phyloP scores from a whole-genome alignment of 2,329 filamentous ascomycete species.

The Karstenula rhodostoma region DNA sequence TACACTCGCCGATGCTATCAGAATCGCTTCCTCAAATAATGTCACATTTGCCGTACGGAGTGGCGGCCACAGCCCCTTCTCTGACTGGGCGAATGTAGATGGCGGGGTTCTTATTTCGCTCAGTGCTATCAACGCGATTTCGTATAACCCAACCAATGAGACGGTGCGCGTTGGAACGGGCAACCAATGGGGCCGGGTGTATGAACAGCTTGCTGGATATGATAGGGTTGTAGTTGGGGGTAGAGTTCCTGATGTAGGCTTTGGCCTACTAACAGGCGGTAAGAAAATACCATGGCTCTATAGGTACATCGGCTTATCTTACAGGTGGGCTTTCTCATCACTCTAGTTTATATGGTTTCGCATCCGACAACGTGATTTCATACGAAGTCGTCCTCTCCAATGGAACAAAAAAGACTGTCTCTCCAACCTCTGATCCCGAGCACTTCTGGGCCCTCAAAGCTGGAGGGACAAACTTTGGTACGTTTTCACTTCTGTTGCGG shows the following conservation, averaged over 20 bases:
- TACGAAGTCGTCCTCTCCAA: slow-evolving; percentile 45
- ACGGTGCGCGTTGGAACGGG: slow-evolving; percentile 14
- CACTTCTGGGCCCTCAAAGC: slow-evolving; percentile 43
- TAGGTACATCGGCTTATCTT: slow-evolving; percentile 21
- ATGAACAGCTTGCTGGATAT: slow-evolving; percentile 3
- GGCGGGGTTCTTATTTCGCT: slow-evolving; percentile 12
- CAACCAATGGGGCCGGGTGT: slow-evolving; percentile 25
- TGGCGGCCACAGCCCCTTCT: slow-evolving; percentile 47
- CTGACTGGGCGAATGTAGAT: slow-evolving; percentile 19
- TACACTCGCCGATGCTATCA: not conserved
- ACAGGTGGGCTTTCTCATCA: slow-evolving; percentile 52
- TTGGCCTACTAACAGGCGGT: slow-evolving; percentile 35
- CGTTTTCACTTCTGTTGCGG: too few relatives aligned
- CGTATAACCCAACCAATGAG: not conserved
- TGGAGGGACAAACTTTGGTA: slow-evolving; percentile 27
- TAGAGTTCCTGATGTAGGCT: slow-evolving; percentile 19
- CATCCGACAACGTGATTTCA: slow-evolving; percentile 48
- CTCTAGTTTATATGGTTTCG: slow-evolving; percentile 51
- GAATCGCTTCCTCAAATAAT: not conserved
- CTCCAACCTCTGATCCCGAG: slow-evolving; percentile 9
- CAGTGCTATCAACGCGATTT: slow-evolving; percentile 9
- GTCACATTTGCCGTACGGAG: slow-evolving; percentile 23
- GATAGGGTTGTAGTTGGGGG: slow-evolving; percentile 16
- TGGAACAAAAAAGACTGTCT: slow-evolving; percentile 24
- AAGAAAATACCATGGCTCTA: not conserved